phyloP scores from a whole-genome alignment of 805 yeast genomes.

The Spathaspora girioi region DNA sequence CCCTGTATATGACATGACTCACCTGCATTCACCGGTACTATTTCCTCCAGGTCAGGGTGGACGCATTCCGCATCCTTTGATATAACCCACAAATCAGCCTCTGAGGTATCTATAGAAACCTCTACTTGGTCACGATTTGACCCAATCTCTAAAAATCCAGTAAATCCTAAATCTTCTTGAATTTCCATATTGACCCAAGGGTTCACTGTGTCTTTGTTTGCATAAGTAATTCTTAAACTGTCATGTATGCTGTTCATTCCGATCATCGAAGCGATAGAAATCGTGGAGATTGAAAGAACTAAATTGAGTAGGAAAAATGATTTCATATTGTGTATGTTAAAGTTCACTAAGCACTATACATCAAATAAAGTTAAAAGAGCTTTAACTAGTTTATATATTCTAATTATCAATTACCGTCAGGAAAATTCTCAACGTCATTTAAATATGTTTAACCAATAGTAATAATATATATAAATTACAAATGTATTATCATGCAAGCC shows the following conservation, averaged over 20 bases:
- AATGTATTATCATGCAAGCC: too few species aligned
- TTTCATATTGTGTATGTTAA: too few species aligned
- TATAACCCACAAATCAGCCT: constrained; percentile 17
- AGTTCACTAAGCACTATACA: too few species aligned
- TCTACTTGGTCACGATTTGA: constrained; percentile 15
- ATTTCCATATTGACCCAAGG: background rate
- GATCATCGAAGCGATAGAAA: background rate
- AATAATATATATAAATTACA: too few species aligned
- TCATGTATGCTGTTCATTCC: background rate
- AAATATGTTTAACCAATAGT: too few species aligned
- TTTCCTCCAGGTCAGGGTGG: background rate
- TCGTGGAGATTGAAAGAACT: background rate
- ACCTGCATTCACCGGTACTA: background rate
- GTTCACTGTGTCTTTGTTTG: background rate
- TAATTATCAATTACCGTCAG: too few species aligned
- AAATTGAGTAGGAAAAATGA: too few species aligned
- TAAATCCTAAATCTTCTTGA: background rate
- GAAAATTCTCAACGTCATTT: too few species aligned
- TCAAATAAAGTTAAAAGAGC: too few species aligned
- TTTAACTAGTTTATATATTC: too few species aligned
- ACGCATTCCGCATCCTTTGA: constrained; percentile 6
- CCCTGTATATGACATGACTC: background rate
- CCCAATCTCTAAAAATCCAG: constrained; percentile 10
- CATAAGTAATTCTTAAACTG: background rate
- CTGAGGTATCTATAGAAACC: constrained; percentile 12